Evolutionary conservation across 2,329 filamentous ascomycete genomes (phyloP).

Genomic region (Ophiostoma tasmaniense): DNA sequence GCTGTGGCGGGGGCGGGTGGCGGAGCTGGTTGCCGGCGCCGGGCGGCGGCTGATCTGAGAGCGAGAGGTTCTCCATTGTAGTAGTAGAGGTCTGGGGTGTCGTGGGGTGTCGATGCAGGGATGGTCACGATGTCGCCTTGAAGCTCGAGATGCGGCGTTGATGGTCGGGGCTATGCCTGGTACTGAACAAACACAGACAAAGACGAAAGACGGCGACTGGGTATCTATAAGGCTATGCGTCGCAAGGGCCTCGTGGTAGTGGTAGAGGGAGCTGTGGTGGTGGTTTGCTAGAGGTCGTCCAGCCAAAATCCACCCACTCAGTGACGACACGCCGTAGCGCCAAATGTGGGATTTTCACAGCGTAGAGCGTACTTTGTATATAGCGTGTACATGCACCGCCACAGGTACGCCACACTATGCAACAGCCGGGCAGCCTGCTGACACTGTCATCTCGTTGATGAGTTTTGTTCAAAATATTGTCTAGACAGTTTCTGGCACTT

Average conservation of each 20-base stretch:
- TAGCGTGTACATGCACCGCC: constrained; percentile 1
- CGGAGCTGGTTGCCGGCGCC: constrained; percentile 24
- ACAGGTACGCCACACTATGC: neutral
- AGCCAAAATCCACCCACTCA: neutral
- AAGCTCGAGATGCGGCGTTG: neutral
- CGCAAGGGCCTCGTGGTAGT: neutral
- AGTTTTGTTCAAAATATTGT: no score
- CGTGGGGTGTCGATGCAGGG: neutral
- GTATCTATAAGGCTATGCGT: neutral
- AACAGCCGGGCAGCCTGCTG: neutral
- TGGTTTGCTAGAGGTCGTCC: neutral
- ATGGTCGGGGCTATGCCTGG: neutral
- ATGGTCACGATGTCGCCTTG: neutral
- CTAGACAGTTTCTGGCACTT: no score
- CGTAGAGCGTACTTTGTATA: neutral
- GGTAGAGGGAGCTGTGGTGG: neutral
- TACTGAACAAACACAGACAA: neutral
- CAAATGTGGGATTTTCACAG: constrained; percentile 10
- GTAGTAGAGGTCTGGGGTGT: neutral
- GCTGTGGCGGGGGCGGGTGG: constrained; percentile 35
- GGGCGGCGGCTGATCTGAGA: constrained; percentile 25
- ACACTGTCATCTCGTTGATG: no score
- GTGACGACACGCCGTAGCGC: constrained; percentile 7
- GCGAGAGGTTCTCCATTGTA: constrained; percentile 28
- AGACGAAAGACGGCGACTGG: neutral